Percentiles rank a stretch among this genome's conserved stretches.
These are phyloP conservation scores for Biancaea sappan DNA, from an alignment of 306 rosid genomes.

Conservation along the genomic window DNA sequence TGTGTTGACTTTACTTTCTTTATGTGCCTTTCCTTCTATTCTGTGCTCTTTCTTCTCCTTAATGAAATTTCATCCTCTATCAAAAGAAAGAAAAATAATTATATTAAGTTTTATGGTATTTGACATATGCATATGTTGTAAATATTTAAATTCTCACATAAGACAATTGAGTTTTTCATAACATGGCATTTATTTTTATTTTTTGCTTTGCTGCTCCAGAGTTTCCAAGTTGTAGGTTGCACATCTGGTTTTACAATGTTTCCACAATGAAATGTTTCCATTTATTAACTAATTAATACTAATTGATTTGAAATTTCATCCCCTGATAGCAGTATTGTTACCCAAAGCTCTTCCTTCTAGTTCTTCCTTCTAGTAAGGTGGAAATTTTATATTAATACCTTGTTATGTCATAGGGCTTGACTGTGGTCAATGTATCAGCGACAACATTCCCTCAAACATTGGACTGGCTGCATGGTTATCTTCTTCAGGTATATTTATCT, in stretches of 20 bases:
- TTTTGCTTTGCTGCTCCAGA: neutral
- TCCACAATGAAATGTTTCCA: neutral
- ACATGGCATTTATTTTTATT: neutral
- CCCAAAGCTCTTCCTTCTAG: conserved; percentile 1
- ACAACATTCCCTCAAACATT: conserved; percentile 89
- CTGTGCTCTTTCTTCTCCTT: no score
- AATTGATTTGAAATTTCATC: conserved; percentile 4
- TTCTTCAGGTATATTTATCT: conserved; percentile 73
- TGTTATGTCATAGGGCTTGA: conserved; percentile 71
- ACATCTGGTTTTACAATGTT: neutral
- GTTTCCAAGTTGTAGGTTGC: neutral
- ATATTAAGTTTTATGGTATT: neutral
- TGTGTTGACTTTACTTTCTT: no score
- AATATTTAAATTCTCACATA: neutral
- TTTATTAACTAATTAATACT: conserved; percentile 13
- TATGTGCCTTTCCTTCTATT: no score
- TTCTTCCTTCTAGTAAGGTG: neutral
- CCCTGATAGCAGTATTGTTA: neutral
- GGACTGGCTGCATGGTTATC: conserved; percentile 88
- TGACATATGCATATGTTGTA: neutral
- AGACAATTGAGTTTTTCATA: neutral
- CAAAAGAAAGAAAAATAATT: neutral
- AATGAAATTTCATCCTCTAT: no score
- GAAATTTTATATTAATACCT: neutral
- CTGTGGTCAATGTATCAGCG: conserved; percentile 83